Base-by-base conservation (phyloP, 768 basidiomycete species). In the Leccinum aurantiacum region DNA sequence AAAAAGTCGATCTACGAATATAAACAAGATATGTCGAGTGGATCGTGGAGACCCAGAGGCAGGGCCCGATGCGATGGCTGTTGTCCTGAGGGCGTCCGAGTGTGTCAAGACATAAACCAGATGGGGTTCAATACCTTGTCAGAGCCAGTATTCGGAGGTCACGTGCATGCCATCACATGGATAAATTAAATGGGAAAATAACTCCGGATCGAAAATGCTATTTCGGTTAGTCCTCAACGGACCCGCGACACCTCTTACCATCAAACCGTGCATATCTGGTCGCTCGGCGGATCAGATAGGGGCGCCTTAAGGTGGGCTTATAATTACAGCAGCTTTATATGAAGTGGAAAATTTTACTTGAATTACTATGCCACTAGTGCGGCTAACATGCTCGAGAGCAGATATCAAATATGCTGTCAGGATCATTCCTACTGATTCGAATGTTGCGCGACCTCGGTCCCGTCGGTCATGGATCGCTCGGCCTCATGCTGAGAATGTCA, bases 51-150 rank as follows among this genome's bases (percentile, higher is more conserved):
- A 50, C 55, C 61, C 60, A 47, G 6, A 47, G 53, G 61, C 44
- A 51, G 58, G 54, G 54, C 56, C 58, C 38, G n/a, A n/a, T 41
- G 56, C 55, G 55, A 58, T 49, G 29, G 25, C 47, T 29, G 56
- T 57, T 46, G 61, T 69, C 52, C 49, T 60, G 38, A 2, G 33
- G 15, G 24, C 33, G 67, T 38, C 53, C 37, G 37, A 58, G 60
- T 57, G 59, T 59, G 63, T 70, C 65, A 62, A 59, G 70, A 46
- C 65, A 67, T 71, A 64, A 67, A 65, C 63, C 24, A 11, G 57
- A 63, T 51, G 60, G 37, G 37, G 62, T 50, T 59, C 61, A 63
- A 63, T 69, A 59, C 59, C 53, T 58, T 37, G 52, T 19, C 58
- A 55, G 56, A 57, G 47, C 14, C 27, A 60, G 49, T 68, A 69